phyloP scores from a whole-genome alignment of 768 basidiomycete genomes.

The Chlorophyllum brunneum region DNA sequence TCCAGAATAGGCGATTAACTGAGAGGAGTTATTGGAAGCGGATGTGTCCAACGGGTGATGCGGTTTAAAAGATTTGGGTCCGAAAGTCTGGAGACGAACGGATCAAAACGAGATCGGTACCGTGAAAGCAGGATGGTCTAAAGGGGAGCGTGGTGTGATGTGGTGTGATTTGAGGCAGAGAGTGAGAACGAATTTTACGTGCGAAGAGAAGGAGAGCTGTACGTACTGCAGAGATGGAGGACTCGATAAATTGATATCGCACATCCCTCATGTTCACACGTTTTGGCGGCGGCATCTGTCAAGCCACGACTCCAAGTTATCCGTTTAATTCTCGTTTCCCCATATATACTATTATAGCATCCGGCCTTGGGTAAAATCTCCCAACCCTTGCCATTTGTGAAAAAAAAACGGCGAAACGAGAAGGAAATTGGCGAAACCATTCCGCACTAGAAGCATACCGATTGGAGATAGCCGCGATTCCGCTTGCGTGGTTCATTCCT shows the following conservation, averaged over 20 bases:
- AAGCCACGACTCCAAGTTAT: neutral
- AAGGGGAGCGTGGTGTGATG: neutral
- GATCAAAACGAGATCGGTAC: slow-evolving; percentile 10
- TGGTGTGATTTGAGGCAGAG: neutral
- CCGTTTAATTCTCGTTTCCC: neutral
- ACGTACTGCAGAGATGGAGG: slow-evolving; percentile 3
- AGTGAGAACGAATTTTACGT: slow-evolving; percentile 7
- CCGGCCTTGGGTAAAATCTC: neutral
- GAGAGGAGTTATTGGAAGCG: neutral
- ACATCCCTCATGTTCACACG: slow-evolving; percentile 9
- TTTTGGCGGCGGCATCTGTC: slow-evolving; percentile 8
- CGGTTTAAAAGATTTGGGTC: neutral
- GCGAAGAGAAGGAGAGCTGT: slow-evolving; percentile 1
- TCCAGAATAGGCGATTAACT: neutral
- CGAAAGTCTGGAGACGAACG: neutral
- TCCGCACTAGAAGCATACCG: neutral
- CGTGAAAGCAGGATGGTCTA: neutral
- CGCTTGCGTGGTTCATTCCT: neutral
- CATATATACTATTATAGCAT: neutral
- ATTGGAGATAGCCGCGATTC: slow-evolving; percentile 1
- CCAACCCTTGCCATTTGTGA: slow-evolving; percentile 4
- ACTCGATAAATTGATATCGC: too few species aligned
- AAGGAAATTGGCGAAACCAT: slow-evolving; percentile 1
- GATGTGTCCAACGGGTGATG: neutral
- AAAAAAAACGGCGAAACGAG: neutral